Evolutionary conservation across 2,329 filamentous ascomycete species (phyloP).

Genomic region (Tolypocladium album): DNA sequence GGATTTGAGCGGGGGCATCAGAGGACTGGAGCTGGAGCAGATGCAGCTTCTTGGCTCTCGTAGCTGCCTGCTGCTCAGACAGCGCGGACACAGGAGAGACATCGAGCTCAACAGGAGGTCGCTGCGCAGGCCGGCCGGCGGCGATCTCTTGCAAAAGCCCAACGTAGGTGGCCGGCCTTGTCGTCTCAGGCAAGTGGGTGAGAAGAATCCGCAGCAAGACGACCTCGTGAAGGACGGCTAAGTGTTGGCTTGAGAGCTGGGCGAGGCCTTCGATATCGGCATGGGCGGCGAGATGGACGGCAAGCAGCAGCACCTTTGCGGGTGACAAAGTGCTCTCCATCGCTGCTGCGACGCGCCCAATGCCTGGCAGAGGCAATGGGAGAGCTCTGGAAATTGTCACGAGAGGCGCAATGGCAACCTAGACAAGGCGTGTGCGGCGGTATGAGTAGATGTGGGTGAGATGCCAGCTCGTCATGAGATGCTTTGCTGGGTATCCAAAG

Average conservation of each 20-base stretch:
- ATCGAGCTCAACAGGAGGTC: slow-evolving; percentile 38
- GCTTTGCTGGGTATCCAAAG: neutral
- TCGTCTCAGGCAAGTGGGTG: slow-evolving; percentile 64
- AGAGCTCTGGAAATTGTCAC: neutral
- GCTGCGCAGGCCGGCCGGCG: slow-evolving; percentile 30
- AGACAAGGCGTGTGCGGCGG: neutral
- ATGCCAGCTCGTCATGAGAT: neutral
- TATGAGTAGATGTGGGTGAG: neutral
- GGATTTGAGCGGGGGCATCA: slow-evolving; percentile 33
- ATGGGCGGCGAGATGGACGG: slow-evolving; percentile 57
- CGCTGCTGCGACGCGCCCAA: neutral
- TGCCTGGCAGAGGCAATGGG: neutral
- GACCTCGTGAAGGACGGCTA: slow-evolving; percentile 48
- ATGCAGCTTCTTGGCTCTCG: slow-evolving; percentile 50
- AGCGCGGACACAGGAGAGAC: slow-evolving; percentile 43
- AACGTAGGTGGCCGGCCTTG: slow-evolving; percentile 52
- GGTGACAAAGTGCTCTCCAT: slow-evolving; percentile 39
- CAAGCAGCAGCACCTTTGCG: slow-evolving; percentile 61
- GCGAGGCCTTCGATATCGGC: slow-evolving; percentile 54
- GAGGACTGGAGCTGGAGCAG: slow-evolving; percentile 46
- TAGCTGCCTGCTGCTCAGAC: slow-evolving; percentile 52
- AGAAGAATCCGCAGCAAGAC: slow-evolving; percentile 63
- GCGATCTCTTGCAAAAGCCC: slow-evolving; percentile 49
- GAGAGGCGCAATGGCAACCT: neutral
- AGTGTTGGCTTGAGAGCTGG: slow-evolving; percentile 45